phyloP scores from a whole-genome alignment of 352 stramenopile species.

The Peronospora destructor region DNA sequence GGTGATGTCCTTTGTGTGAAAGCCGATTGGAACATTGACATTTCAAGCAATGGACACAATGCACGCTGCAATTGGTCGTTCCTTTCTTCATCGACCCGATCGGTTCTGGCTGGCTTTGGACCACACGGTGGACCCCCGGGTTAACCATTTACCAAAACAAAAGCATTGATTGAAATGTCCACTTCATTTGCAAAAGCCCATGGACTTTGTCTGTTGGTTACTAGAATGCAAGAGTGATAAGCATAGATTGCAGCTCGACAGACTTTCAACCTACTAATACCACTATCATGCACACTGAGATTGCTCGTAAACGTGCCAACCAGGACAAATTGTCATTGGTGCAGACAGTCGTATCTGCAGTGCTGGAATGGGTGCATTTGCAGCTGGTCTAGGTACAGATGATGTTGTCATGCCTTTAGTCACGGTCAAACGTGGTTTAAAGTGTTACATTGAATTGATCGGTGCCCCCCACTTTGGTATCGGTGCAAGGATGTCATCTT shows the following conservation, averaged over 20 bases:
- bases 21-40: constrained; percentile 71
- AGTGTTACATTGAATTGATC: constrained; percentile 75
- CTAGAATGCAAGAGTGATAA: no score
- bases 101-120: constrained; percentile 84
- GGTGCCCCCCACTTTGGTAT: constrained; percentile 60
- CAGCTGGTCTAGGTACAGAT: constrained; percentile 63
- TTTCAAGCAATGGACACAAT: constrained; percentile 70
- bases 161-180: no score
- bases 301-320: constrained; percentile 82
- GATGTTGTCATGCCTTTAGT: constrained; percentile 83
- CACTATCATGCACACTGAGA: constrained; percentile 83
- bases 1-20: constrained; percentile 67
- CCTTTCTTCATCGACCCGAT: constrained; percentile 45
- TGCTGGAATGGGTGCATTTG: constrained; percentile 71
- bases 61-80: neutral
- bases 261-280: constrained; percentile 82
- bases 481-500: constrained; percentile 86
- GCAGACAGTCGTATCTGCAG: constrained; percentile 77
- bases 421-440: constrained; percentile 85
- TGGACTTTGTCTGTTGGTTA: no score
- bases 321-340: constrained; percentile 77
- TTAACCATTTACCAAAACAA: constrained; percentile 76
- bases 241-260: no score
- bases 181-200: no score
- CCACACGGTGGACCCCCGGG: constrained; percentile 77